Base-by-base conservation (phyloP, 176 grass and related monocot species). In the Carex parvula region DNA sequence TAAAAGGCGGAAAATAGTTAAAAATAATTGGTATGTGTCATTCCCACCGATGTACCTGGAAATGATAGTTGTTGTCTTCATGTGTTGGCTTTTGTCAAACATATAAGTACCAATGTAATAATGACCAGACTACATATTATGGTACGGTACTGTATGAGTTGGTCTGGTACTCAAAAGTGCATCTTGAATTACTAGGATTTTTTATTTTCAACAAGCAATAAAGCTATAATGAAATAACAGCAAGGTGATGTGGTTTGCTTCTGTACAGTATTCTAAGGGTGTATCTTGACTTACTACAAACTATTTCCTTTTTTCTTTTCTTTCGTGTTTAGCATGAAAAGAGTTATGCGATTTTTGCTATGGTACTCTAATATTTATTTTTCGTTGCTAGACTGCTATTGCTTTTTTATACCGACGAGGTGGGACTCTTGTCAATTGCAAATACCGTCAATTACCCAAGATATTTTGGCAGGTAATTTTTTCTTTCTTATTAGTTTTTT, bases 321-420 rank as follows among this genome's bases (percentile, higher is more conserved):
- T 33, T 66, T 60, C 13, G 16, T 66, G 29, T 66, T 66, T 5
- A 14, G 37, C 35, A 42, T 70, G 67, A 39, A 32, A 70, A 44
- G 88, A 79, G 85, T 84, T 82, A 59, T 60, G 48, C 55, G 65
- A 21, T 74, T 78, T 60, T 78, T 60, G 70, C 77, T 79, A 39
- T 64, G 63, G 37, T 22, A 26, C 15, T 14, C 75, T 17, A 37
- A 69, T 42, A 57, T n/a, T 41, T 26, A 75, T 37, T 73, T 62
- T 18, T 74, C 18, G 83, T 76, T 56, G 60, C n/a, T 89, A 95
- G 96, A 87, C 93, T 82, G 84, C 82, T 86, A 99, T 99, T 56
- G 91, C 93, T 81, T 99, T 99, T 74, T 84, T 88, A 44, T 99
- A 95, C 87, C 85, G 81, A 74, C 88, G 88, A 85, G 86, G 94